Conservation (phyloP, 495 filamentous ascomycete genomes). For the Astrothelium subdiscretum region DNA sequence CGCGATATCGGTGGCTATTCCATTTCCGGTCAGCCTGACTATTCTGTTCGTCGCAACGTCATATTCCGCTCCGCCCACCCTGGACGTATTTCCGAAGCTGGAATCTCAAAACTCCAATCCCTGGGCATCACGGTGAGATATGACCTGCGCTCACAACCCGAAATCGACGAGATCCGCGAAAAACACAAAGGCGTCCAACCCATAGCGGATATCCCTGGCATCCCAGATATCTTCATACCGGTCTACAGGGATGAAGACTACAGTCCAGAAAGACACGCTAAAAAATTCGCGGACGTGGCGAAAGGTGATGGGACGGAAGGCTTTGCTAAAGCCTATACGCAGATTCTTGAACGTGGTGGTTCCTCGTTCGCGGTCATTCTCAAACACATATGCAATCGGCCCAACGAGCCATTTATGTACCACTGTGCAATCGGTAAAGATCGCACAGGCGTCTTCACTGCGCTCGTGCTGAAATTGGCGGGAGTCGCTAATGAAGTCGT, state of each 20-base stretch:
- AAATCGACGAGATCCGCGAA: conserved; percentile 15
- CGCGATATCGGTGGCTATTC: conserved; percentile 24
- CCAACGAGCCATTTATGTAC: conserved; percentile 17
- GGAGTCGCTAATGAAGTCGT: conserved; percentile 20
- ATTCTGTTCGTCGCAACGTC: conserved; percentile 21
- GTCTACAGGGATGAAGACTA: conserved; percentile 31
- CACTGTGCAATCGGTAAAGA: conserved; percentile 37
- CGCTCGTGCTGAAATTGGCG: conserved; percentile 23
- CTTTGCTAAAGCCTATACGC: conserved; percentile 27
- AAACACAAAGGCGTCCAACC: neutral
- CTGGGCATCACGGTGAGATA: conserved; percentile 20
- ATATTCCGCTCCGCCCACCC: conserved; percentile 28
- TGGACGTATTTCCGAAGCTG: conserved; percentile 13
- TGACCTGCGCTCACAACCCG: conserved; percentile 22
- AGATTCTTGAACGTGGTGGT: conserved; percentile 22
- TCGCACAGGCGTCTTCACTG: conserved; percentile 31
- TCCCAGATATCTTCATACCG: conserved; percentile 22
- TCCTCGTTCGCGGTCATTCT: conserved; percentile 22
- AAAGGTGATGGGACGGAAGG: conserved; percentile 20
- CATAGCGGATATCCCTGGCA: conserved; percentile 5
- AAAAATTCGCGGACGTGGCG: conserved; percentile 28
- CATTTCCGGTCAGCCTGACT: conserved; percentile 2
- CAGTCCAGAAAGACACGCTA: conserved; percentile 26
- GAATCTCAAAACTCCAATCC: conserved; percentile 8
- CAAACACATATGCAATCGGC: conserved; percentile 13